These are phyloP conservation scores for Pythium volutum DNA, from an alignment of 352 stramenopile species.

Conservation along the genomic window DNA sequence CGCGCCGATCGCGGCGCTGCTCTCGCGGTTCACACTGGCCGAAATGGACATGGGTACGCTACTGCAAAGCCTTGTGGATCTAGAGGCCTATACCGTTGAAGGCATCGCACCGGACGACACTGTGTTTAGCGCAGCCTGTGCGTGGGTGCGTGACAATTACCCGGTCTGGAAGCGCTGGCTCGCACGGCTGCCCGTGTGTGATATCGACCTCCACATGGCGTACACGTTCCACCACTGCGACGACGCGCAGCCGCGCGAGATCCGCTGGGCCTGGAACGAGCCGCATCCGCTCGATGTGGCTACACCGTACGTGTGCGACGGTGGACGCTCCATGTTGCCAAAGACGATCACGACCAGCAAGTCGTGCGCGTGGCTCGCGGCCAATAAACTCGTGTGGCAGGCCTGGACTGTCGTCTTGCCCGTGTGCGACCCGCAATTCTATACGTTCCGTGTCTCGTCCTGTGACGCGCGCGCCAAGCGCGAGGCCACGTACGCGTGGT, in stretches of 20 bases:
- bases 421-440: slow-evolving; percentile 40
- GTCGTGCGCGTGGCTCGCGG: slow-evolving; percentile 26
- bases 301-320: slow-evolving; percentile 40
- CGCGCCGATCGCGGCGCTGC: slow-evolving; percentile 16
- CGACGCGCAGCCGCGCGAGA: slow-evolving; percentile 10
- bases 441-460: slow-evolving; percentile 35
- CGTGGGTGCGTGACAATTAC: slow-evolving; percentile 35
- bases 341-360: slow-evolving; percentile 33
- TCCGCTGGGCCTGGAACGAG: slow-evolving; percentile 33
- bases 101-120: slow-evolving; percentile 2
- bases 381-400: slow-evolving; percentile 9
- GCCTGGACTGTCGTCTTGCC: slow-evolving; percentile 33
- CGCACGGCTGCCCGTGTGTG: slow-evolving; percentile 24
- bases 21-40: slow-evolving; percentile 28
- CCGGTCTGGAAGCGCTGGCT: slow-evolving; percentile 30
- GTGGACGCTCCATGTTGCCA: slow-evolving; percentile 30
- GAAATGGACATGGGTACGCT: slow-evolving; percentile 32
- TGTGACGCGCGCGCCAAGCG: slow-evolving; percentile 33
- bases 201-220: slow-evolving; percentile 25
- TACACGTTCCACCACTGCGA: background rate
- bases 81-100: background rate
- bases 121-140: slow-evolving; percentile 31
- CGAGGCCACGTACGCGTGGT: slow-evolving; percentile 39
- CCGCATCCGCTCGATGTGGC: slow-evolving; percentile 33
- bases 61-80: slow-evolving; percentile 8